Percentiles rank a stretch among this genome's conserved stretches.
These are phyloP conservation scores for Balamuthia mandrillaris DNA, from an alignment of 208 protist species.

Conservation along the genomic window DNA sequence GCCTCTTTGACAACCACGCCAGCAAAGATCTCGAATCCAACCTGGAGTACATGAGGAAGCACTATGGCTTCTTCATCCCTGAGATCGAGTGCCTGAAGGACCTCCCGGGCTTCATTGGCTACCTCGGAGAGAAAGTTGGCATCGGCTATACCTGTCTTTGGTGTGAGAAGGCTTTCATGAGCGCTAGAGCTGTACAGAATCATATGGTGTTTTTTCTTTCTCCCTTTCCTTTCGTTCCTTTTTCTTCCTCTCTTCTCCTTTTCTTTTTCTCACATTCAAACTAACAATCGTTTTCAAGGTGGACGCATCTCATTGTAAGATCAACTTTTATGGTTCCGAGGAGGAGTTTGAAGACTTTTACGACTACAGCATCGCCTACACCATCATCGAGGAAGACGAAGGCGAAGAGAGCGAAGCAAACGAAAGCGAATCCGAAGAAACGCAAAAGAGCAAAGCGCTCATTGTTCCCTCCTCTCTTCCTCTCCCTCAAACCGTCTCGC, in stretches of 20 bases:
- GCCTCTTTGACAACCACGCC: conserved; percentile 8
- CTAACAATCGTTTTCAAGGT: not conserved
- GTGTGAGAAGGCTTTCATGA: conserved; percentile 55
- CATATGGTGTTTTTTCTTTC: conserved; percentile 58
- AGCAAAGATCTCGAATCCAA: conserved; percentile 44
- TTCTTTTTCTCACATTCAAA: not conserved
- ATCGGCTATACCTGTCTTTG: conserved; percentile 69
- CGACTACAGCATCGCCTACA: conserved; percentile 66
- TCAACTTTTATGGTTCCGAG: conserved; percentile 56
- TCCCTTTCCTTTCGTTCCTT: not conserved
- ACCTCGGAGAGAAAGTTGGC: conserved; percentile 66
- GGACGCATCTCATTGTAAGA: conserved; percentile 65
- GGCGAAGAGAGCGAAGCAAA: not conserved
- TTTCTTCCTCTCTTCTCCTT: not conserved
- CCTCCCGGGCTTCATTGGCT: conserved; percentile 62
- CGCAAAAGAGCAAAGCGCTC: not conserved
- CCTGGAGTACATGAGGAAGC: conserved; percentile 65
- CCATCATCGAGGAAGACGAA: no score
- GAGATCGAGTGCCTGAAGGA: conserved; percentile 69
- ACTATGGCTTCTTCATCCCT: conserved; percentile 73
- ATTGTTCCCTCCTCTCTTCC: not conserved
- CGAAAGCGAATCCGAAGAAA: not conserved
- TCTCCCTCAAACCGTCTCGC: not conserved
- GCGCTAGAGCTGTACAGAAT: conserved; percentile 55
- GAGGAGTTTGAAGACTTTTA: conserved; percentile 70